Percentiles rank a stretch among this genome's conserved stretches.
Conservation (phyloP, 2,329 filamentous ascomycete genomes). For the Ophiostoma tasmaniense region DNA sequence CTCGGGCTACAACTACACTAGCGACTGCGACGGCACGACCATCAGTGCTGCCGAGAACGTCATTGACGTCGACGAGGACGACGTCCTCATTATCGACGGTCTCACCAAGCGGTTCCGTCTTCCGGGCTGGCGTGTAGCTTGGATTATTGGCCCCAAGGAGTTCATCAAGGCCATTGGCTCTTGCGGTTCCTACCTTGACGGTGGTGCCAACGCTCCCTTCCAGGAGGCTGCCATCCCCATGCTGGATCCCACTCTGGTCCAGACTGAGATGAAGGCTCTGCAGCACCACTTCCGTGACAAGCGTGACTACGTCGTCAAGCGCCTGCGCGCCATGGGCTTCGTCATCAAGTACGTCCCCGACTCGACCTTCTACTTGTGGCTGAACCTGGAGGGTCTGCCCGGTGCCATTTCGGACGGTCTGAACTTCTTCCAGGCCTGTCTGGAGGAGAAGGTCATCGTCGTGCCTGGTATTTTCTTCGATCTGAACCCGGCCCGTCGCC, state of each 20-base stretch:
- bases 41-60: constrained; percentile 87
- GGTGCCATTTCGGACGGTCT: constrained; percentile 82
- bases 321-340: constrained; percentile 81
- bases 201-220: constrained; percentile 89
- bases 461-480: constrained; percentile 98
- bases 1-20: constrained; percentile 91
- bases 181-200: constrained; percentile 89
- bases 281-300: constrained; percentile 86
- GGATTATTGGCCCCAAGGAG: constrained; percentile 92
- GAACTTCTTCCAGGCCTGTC: constrained; percentile 92
- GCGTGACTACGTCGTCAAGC: constrained; percentile 78
- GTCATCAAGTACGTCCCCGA: constrained; percentile 75
- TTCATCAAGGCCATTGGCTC: constrained; percentile 90
- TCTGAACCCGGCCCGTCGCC: constrained; percentile 77
- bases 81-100: constrained; percentile 90
- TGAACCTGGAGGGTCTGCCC: constrained; percentile 60
- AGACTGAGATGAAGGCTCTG: constrained; percentile 78
- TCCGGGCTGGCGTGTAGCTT: constrained; percentile 92
- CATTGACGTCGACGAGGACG: constrained; percentile 78
- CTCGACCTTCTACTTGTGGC: constrained; percentile 87
- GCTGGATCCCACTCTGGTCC: constrained; percentile 78
- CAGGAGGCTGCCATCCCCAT: constrained; percentile 88
- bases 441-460: constrained; percentile 91
- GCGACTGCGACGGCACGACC: constrained; percentile 79
- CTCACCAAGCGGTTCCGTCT: constrained; percentile 95